phyloP scores from a whole-genome alignment of 2,329 filamentous ascomycete species.

The Epichloe bromicola region DNA sequence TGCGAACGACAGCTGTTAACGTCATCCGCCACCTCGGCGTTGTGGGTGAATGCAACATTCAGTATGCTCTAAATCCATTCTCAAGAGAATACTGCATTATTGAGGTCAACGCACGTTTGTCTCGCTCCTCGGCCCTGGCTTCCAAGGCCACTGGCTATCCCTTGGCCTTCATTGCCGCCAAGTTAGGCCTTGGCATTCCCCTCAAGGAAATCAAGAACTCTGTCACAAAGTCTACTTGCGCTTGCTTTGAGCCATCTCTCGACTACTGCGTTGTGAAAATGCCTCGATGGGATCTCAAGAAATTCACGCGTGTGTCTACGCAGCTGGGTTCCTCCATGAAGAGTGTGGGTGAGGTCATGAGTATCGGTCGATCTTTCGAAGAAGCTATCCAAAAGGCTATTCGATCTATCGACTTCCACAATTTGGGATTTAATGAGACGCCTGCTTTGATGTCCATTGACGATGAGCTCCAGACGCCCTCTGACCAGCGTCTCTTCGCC shows the following conservation, averaged over 20 bases:
- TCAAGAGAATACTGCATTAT: slow-evolving; percentile 98
- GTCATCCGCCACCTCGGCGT: slow-evolving; percentile 95
- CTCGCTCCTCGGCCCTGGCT: slow-evolving; percentile 84
- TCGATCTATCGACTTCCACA: slow-evolving; percentile 86
- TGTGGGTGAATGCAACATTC: slow-evolving; percentile 97
- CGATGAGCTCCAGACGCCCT: slow-evolving; percentile 90
- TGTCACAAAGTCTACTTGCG: slow-evolving; percentile 89
- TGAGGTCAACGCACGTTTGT: slow-evolving; percentile 94
- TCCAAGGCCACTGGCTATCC: slow-evolving; percentile 97
- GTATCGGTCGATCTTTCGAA: slow-evolving; percentile 90
- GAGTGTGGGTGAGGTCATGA: slow-evolving; percentile 98
- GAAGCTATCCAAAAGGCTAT: slow-evolving; percentile 99
- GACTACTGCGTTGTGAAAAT: slow-evolving; percentile 99
- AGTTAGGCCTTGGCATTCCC: slow-evolving; percentile 87
- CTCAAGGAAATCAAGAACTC: slow-evolving; percentile 94
- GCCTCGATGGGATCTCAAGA: slow-evolving; percentile 96
- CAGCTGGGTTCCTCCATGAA: slow-evolving; percentile 98
- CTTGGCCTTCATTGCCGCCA: slow-evolving; percentile 90
- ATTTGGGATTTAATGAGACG: slow-evolving; percentile 87
- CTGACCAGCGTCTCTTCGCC: slow-evolving; percentile 91
- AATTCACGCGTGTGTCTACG: slow-evolving; percentile 93
- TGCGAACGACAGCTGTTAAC: slow-evolving; percentile 90
- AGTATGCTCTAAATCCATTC: slow-evolving; percentile 92
- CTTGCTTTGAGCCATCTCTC: slow-evolving; percentile 95
- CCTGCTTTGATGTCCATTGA: slow-evolving; percentile 90